A percentile compares a stretch with the other conserved stretches of the same genome.
Evolutionary conservation across 805 yeast genomes (phyloP).

Genomic region (Wickerhamiella kazuoi): DNA sequence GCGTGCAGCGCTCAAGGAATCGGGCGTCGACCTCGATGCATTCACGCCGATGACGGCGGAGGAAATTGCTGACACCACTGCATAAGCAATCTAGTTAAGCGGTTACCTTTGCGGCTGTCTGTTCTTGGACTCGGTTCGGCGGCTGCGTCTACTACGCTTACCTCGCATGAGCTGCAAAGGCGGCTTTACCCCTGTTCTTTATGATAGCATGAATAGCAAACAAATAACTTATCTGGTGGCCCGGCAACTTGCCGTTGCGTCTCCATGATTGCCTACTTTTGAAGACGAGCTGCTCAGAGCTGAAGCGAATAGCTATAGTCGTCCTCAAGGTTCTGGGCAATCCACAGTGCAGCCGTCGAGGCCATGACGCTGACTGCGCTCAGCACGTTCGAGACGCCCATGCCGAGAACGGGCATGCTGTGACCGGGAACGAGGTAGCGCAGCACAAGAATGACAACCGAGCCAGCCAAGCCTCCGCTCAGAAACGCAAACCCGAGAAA

Average conservation of each 20-base stretch:
- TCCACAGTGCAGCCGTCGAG: slow-evolving; percentile 81
- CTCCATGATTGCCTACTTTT: no score
- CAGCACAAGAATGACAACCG: slow-evolving; percentile 70
- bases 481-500: slow-evolving; percentile 83
- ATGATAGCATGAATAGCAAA: no score
- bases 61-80: slow-evolving; percentile 6
- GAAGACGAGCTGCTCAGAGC: no score
- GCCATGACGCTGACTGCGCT: slow-evolving; percentile 66
- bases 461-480: slow-evolving; percentile 89
- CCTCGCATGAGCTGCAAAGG: no score
- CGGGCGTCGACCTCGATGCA: slow-evolving; percentile 30
- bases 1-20: slow-evolving; percentile 24
- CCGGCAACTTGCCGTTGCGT: no score
- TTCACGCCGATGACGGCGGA: slow-evolving; percentile 35
- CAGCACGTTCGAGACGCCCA: slow-evolving; percentile 82
- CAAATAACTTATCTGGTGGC: no score
- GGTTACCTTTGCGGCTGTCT: no score
- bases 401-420: slow-evolving; percentile 73
- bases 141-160: no score
- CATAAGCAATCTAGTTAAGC: no score
- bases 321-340: slow-evolving; percentile 89
- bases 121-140: no score
- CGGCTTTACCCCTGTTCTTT: no score
- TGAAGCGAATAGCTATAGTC: slow-evolving; percentile 88
- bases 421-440: slow-evolving; percentile 67